Base-by-base conservation (phyloP, 2,329 filamentous ascomycete species). In the Tricladium varicosporioides region DNA sequence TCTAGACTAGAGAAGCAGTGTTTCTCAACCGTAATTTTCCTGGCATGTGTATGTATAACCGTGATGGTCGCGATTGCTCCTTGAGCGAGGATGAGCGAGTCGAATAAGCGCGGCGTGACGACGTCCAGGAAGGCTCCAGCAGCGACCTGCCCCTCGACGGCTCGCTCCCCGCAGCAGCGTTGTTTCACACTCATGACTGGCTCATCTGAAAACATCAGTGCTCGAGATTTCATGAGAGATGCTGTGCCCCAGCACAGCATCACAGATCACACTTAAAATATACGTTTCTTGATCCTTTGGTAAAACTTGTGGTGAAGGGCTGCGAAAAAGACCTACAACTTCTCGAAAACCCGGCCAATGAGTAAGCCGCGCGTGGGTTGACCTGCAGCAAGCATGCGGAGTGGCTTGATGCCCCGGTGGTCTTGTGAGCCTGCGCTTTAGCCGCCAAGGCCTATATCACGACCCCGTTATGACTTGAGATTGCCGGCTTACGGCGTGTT, bases 371-470 rank as follows among this genome's bases (percentile, higher is more conserved):
- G 50, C 46, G 49, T 48, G 55, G 48, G 55, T 48, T 58, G 50
- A 58, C 45, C 53, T 40, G 48, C 43, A 16, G 19, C 50, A 53
- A 54, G 58, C 57, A 58, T 53, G 58, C 62, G 58, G 57, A 58
- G 58, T 60, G 63, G 63, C 64, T 63, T 63, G 59, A 56, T 44
- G 54, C 54, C 57, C 58, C 65, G 48, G 54, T 60, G 65, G 58
- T 64, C 63, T 62, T 58, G 60, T 65, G 62, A 52, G 58, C 59
- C 57, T 59, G 54, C 60, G 56, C 44, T 62, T 62, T 64, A 62
- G 62, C 62, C 62, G 62, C 62, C 57, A 56, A 58, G 55, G 31
- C 18, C 55, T 59, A 50, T 59, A 59, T n/a, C 32, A 15, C 56
- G n/a, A 44, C 36, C 51, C 49, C 19, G 18, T 52, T 55, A 51